These are phyloP conservation scores for Cladochytrium replicatum DNA, from an alignment of 192 early-diverging fungal genomes.

Conservation along the genomic window DNA sequence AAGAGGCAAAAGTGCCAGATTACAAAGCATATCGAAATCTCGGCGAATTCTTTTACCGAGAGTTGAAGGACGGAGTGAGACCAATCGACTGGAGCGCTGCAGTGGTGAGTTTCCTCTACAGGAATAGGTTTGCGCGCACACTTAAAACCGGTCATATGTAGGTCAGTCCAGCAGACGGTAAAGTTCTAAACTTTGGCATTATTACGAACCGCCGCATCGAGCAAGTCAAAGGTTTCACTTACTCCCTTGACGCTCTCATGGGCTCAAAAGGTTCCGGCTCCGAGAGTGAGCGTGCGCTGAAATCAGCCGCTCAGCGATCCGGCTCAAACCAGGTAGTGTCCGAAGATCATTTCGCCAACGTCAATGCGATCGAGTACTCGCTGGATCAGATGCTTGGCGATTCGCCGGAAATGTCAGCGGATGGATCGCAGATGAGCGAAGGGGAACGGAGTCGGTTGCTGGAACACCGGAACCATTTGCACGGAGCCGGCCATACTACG, in stretches of 20 bases:
- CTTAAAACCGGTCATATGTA: too few relatives aligned
- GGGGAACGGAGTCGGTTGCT: too few relatives aligned
- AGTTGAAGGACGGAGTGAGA: conserved; percentile 65
- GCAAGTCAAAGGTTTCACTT: conserved; percentile 90
- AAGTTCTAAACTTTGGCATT: conserved; percentile 79
- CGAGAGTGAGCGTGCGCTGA: background rate
- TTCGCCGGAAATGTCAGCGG: conserved; percentile 3
- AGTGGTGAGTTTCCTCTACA: too few relatives aligned
- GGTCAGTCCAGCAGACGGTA: conserved; percentile 86
- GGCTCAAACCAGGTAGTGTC: conserved; percentile 57
- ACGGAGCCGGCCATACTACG: conserved; percentile 26
- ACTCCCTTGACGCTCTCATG: conserved; percentile 79
- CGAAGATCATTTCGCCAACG: conserved; percentile 76
- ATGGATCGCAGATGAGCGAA: too few relatives aligned
- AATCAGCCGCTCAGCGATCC: conserved; percentile 35
- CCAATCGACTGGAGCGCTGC: conserved; percentile 57
- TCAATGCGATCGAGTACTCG: conserved; percentile 79
- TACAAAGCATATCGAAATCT: conserved; percentile 74
- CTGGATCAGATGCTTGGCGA: conserved; percentile 63
- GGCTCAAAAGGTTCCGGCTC: conserved; percentile 30
- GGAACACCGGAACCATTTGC: too few relatives aligned
- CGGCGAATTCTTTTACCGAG: conserved; percentile 87
- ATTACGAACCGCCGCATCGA: conserved; percentile 72
- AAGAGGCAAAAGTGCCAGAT: conserved; percentile 84
- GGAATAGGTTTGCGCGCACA: background rate